A percentile compares a stretch with the other conserved stretches of the same genome.
These are phyloP conservation scores for Penicillium sp. DNA, from an alignment of 2,329 filamentous ascomycete species.

Conservation along the genomic window DNA sequence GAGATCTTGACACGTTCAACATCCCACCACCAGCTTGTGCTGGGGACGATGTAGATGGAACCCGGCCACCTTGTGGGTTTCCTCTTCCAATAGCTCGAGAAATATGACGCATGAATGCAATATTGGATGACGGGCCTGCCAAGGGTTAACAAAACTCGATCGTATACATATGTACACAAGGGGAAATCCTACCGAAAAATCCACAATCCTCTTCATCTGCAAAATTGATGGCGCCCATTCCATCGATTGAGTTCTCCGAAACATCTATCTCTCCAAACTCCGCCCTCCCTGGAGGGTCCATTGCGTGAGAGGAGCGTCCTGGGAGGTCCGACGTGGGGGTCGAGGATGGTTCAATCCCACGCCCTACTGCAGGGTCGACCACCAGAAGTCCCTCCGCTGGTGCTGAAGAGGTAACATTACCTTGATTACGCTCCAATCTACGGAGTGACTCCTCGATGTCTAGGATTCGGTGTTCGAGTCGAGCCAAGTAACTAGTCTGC, in stretches of 20 bases:
- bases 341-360: neutral
- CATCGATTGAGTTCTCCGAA: slow-evolving; percentile 33
- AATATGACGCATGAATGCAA: slow-evolving; percentile 24
- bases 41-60: neutral
- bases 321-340: neutral
- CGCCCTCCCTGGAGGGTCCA: neutral
- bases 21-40: slow-evolving; percentile 9
- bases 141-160: neutral
- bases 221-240: slow-evolving; percentile 38
- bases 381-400: neutral
- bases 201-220: slow-evolving; percentile 38
- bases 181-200: slow-evolving; percentile 32
- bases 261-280: slow-evolving; percentile 14
- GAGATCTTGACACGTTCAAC: slow-evolving; percentile 17
- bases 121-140: slow-evolving; percentile 24
- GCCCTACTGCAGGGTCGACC: neutral
- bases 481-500: slow-evolving; percentile 5
- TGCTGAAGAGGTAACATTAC: neutral
- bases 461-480: slow-evolving; percentile 5
- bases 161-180: neutral
- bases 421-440: slow-evolving; percentile 5
- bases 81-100: slow-evolving; percentile 15
- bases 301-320: neutral
- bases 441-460: slow-evolving; percentile 7
- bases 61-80: neutral